These are phyloP conservation scores for Tylopilus sp. DNA, from an alignment of 1,284 basidiomycete species.

Conservation along the genomic window DNA sequence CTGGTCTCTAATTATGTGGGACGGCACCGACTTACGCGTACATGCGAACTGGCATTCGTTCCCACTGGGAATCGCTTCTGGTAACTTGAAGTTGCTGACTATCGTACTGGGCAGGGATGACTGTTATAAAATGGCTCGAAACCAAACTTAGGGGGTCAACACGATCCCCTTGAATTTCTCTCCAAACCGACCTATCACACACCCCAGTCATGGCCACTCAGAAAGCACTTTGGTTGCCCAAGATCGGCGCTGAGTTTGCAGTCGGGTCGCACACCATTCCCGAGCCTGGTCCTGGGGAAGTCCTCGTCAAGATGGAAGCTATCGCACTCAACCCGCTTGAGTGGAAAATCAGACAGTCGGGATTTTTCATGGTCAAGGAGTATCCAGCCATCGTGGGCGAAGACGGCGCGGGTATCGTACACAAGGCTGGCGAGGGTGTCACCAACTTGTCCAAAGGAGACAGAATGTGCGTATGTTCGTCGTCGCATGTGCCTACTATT, in stretches of 20 bases:
- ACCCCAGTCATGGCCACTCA: constrained; percentile 20
- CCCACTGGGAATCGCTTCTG: no score
- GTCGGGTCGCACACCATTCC: constrained; percentile 18
- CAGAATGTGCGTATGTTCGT: constrained; percentile 1
- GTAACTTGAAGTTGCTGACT: neutral
- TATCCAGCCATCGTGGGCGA: constrained; percentile 8
- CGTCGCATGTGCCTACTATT: neutral
- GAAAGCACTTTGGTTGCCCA: constrained; percentile 29
- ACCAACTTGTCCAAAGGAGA: neutral
- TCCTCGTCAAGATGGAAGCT: constrained; percentile 23
- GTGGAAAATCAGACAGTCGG: neutral
- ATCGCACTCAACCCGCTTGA: constrained; percentile 8
- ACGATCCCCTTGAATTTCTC: neutral
- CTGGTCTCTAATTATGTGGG: neutral
- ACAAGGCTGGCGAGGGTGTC: constrained; percentile 7
- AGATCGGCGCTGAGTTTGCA: constrained; percentile 20
- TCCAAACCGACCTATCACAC: neutral
- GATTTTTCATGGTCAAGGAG: constrained; percentile 3
- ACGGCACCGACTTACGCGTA: no score
- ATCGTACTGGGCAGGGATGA: neutral
- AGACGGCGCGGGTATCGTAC: constrained; percentile 10
- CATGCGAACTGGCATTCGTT: no score
- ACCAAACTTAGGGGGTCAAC: neutral
- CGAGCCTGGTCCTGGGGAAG: constrained; percentile 30
- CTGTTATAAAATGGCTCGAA: neutral